Evolutionary conservation across 2,329 filamentous ascomycete species (phyloP).

Genomic region (Colletotrichum sp.): DNA sequence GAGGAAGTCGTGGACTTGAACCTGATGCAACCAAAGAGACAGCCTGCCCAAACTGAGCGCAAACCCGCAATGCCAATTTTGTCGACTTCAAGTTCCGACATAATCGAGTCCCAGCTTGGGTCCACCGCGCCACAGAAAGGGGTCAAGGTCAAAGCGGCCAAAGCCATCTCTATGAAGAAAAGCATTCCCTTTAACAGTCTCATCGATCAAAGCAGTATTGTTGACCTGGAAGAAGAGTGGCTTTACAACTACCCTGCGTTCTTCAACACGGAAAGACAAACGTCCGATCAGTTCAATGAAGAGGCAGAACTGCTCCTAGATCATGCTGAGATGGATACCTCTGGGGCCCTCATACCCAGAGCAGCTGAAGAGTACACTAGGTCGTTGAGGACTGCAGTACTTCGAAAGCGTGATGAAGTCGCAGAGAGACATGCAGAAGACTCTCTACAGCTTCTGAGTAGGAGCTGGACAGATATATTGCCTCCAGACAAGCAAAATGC

Average conservation of each 20-base stretch:
- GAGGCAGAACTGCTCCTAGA: accelerated
- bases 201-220: neutral
- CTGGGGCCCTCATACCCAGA: neutral
- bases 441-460: neutral
- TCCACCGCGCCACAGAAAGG: accelerated
- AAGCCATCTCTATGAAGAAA: neutral
- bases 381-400: accelerated
- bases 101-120: accelerated
- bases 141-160: neutral
- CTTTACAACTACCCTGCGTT: neutral
- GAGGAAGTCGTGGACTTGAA: neutral
- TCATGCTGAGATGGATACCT: neutral
- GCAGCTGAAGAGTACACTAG: neutral
- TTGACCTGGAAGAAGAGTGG: neutral
- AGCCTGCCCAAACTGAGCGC: accelerated
- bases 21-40: neutral
- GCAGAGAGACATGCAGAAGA: neutral
- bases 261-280: accelerated
- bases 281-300: accelerated
- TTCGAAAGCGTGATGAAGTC: neutral
- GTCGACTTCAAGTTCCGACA: neutral
- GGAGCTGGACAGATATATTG: neutral
- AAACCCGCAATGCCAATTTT: accelerated
- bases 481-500: neutral
- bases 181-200: neutral